Evolutionary conservation across 441 rosid genomes (phyloP).

Genomic region (Aleurites moluccanus): DNA sequence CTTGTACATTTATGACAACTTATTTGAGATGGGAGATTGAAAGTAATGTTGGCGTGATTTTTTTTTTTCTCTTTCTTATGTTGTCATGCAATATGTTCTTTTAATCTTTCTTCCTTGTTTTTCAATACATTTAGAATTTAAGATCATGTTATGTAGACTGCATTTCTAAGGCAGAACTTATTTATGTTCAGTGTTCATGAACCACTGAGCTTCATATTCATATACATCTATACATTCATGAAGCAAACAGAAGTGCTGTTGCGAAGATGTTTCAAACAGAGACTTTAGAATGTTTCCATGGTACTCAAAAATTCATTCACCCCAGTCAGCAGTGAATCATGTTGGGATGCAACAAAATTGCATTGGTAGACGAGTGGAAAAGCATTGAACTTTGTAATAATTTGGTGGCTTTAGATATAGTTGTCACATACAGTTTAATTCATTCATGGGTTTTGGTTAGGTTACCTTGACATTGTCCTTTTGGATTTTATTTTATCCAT

Average conservation of each 20-base stretch:
- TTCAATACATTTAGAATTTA: not conserved
- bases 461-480: not conserved
- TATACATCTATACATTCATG: not conserved
- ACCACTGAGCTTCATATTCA: not conserved
- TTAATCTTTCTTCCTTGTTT: not conserved
- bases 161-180: not conserved
- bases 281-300: not conserved
- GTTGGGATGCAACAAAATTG: not conserved
- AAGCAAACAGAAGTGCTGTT: conserved; percentile 13
- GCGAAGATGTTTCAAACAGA: not conserved
- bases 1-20: no score
- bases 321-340: not conserved
- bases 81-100: not conserved
- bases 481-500: not conserved
- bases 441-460: not conserved
- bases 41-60: no score
- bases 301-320: not conserved
- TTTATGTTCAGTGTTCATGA: not conserved
- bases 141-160: not conserved
- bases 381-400: not conserved
- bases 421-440: no score
- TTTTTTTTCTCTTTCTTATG: no score
- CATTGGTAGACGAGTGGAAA: not conserved
- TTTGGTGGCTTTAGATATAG: no score
- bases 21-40: no score